A percentile compares a stretch with the other conserved stretches of the same genome.
Evolutionary conservation across 768 basidiomycete genomes (phyloP).

Genomic region (Podaxis rugospora): DNA sequence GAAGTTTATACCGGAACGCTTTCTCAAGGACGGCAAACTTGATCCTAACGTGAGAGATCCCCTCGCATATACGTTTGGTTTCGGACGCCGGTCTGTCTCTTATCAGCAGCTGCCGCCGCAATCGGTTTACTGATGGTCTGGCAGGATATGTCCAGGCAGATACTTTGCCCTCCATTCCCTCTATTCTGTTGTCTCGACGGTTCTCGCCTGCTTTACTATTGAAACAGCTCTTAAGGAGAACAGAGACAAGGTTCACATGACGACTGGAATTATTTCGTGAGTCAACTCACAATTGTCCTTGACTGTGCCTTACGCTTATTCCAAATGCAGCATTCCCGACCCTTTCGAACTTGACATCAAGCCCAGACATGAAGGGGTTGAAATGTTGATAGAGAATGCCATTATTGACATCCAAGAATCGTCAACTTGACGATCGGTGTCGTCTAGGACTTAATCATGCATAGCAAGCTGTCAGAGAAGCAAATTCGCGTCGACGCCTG

Average conservation of each 20-base stretch:
- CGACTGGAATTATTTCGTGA: not conserved
- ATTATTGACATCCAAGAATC: not conserved
- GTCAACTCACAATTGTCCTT: not conserved
- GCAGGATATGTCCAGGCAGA: too few relatives aligned
- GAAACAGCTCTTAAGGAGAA: constrained; percentile 5
- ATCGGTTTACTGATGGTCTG: too few relatives aligned
- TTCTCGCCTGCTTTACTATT: constrained; percentile 15
- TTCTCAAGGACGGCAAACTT: constrained; percentile 16
- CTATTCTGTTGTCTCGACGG: constrained; percentile 3
- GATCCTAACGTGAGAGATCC: constrained; percentile 14
- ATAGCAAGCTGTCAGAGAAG: too few relatives aligned
- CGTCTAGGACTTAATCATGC: too few relatives aligned
- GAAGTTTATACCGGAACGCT: constrained; percentile 28
- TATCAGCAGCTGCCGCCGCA: not conserved
- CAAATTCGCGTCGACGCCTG: too few relatives aligned
- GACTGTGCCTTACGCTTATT: not conserved
- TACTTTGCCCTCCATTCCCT: constrained; percentile 12
- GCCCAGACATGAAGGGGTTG: constrained; percentile 14
- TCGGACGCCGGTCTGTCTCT: constrained; percentile 15
- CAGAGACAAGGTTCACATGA: not conserved
- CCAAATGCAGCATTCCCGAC: constrained; percentile 6
- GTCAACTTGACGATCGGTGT: not conserved
- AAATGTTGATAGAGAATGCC: constrained; percentile 10
- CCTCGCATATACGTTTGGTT: constrained; percentile 19
- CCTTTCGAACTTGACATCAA: constrained; percentile 21